phyloP scores from a whole-genome alignment of 208 protist species.

The Leishmania braziliensis region DNA sequence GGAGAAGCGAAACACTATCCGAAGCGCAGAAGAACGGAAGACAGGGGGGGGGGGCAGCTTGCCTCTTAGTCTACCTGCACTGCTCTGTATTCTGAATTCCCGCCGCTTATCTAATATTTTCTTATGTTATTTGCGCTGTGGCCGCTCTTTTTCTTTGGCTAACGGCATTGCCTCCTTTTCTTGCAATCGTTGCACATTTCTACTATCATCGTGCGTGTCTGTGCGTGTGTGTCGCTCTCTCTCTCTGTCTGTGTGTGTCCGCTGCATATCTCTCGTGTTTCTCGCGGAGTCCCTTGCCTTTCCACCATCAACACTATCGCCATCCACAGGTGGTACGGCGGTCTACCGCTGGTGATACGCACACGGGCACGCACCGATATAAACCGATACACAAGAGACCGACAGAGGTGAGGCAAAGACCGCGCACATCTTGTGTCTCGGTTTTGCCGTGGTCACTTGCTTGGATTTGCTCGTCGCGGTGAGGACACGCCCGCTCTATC shows the following conservation, averaged over 20 bases:
- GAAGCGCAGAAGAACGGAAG: background rate
- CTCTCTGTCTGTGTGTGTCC: background rate
- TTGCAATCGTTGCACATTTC: background rate
- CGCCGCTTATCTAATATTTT: too few relatives aligned
- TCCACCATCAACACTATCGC: background rate
- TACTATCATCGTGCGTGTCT: background rate
- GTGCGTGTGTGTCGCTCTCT: background rate
- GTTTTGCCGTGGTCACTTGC: background rate
- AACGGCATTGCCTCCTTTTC: background rate
- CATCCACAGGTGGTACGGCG: background rate
- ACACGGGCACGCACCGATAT: background rate
- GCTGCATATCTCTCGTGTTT: background rate
- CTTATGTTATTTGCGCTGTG: background rate
- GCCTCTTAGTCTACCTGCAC: background rate
- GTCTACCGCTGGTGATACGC: background rate
- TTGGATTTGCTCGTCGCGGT: background rate
- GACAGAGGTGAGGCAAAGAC: background rate
- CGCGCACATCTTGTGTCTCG: background rate
- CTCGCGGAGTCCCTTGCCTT: background rate
- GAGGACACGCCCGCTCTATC: background rate
- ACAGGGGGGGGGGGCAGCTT: background rate
- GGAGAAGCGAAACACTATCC: background rate
- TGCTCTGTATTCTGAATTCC: background rate
- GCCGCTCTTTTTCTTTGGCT: background rate
- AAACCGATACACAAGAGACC: background rate